These are phyloP conservation scores for Paspalum vaginatum DNA, from an alignment of 176 grass and related monocot species.

Conservation along the genomic window DNA sequence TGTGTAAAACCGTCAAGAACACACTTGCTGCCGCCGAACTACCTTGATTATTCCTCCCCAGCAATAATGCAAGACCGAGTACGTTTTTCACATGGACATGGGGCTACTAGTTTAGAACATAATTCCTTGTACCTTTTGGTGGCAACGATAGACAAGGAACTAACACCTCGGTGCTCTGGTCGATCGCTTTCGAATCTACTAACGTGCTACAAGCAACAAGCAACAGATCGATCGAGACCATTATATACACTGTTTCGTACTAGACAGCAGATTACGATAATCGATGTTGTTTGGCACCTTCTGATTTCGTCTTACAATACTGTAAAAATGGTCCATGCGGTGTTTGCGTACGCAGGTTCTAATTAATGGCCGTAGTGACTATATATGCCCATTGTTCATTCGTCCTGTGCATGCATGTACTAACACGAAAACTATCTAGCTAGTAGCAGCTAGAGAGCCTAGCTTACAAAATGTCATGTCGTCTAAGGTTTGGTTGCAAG, in stretches of 20 bases:
- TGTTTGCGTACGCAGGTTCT: neutral
- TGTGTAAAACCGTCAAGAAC: conserved; percentile 14
- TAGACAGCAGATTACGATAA: neutral
- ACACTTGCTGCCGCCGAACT: neutral
- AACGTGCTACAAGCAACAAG: neutral
- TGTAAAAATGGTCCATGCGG: neutral
- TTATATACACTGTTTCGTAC: neutral
- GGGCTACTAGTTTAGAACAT: conserved; percentile 14
- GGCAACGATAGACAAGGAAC: neutral
- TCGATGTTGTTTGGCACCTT: neutral
- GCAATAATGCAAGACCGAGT: conserved; percentile 23
- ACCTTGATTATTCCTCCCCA: too few species aligned
- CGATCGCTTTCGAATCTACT: conserved; percentile 20
- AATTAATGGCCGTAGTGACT: neutral
- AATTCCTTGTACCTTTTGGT: neutral
- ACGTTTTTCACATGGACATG: conserved; percentile 21
- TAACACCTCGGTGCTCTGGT: neutral
- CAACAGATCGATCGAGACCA: neutral
- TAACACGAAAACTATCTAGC: too few species aligned
- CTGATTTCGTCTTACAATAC: neutral
- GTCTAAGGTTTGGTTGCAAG: too few species aligned
- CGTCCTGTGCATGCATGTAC: too few species aligned
- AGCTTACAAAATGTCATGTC: too few species aligned
- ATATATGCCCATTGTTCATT: too few species aligned
- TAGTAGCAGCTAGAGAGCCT: too few species aligned